These are phyloP conservation scores for Melastoma malabathricum DNA, from an alignment of 345 rosid species.

Conservation along the genomic window DNA sequence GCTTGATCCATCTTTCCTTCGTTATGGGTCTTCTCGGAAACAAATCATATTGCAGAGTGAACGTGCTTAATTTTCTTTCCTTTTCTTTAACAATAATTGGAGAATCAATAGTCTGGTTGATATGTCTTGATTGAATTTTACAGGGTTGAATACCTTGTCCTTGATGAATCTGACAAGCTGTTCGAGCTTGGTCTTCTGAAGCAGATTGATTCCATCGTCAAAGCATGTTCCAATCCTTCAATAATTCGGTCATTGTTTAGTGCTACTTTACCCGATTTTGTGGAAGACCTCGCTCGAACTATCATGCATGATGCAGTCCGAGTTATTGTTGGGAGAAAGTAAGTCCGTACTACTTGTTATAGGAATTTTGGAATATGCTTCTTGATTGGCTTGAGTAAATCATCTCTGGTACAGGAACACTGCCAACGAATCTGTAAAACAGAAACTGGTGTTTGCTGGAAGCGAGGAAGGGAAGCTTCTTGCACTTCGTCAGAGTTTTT, in stretches of 20 bases:
- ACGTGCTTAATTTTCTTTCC: too few relatives aligned
- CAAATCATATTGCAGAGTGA: too few relatives aligned
- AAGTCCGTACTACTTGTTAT: constrained; percentile 14
- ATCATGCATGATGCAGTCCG: constrained; percentile 96
- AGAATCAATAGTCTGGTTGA: too few relatives aligned
- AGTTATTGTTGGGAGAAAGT: constrained; percentile 88
- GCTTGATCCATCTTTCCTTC: too few relatives aligned
- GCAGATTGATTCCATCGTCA: constrained; percentile 83
- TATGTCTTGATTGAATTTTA: neutral
- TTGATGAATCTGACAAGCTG: constrained; percentile 97
- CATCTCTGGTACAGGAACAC: constrained; percentile 47
- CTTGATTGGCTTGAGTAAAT: neutral
- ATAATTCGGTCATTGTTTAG: constrained; percentile 75
- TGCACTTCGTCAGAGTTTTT: constrained; percentile 87
- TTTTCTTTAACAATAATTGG: too few relatives aligned
- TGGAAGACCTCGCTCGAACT: constrained; percentile 90
- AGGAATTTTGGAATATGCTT: neutral
- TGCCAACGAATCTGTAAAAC: constrained; percentile 74
- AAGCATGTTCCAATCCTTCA: constrained; percentile 87
- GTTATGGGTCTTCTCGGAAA: too few relatives aligned
- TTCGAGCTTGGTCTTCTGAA: constrained; percentile 77
- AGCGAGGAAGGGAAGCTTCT: constrained; percentile 90
- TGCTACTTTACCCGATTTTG: constrained; percentile 92
- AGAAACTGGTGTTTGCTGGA: constrained; percentile 78
- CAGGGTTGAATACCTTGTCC: constrained; percentile 91